phyloP scores from a whole-genome alignment of 106 monocot genomes.

The Dendrobium catenatum region DNA sequence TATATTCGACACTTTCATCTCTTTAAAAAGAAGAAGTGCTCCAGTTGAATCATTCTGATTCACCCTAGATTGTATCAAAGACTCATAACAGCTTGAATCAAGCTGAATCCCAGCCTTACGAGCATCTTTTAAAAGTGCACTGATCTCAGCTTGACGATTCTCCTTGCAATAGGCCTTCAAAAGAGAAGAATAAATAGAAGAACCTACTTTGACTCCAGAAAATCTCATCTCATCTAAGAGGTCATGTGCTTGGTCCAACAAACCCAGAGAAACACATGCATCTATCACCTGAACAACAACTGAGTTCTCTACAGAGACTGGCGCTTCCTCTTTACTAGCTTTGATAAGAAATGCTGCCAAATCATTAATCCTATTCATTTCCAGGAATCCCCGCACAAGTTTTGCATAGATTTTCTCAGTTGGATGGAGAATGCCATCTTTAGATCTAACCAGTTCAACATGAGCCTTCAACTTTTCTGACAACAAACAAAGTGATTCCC shows the following conservation, averaged over 20 bases:
- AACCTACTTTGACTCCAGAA: slow-evolving; percentile 59
- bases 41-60: slow-evolving; percentile 38
- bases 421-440: slow-evolving; percentile 86
- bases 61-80: slow-evolving; percentile 46
- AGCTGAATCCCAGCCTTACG: slow-evolving; percentile 76
- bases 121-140: slow-evolving; percentile 63
- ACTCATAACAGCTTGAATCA: slow-evolving; percentile 71
- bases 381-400: slow-evolving; percentile 66
- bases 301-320: slow-evolving; percentile 63
- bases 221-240: slow-evolving; percentile 92
- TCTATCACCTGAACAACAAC: slow-evolving; percentile 71
- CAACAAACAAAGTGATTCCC: slow-evolving; percentile 38
- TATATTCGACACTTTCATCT: slow-evolving; percentile 63
- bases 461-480: slow-evolving; percentile 48
- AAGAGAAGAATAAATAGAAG: slow-evolving; percentile 66
- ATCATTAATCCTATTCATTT: slow-evolving; percentile 56
- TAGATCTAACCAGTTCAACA: slow-evolving; percentile 55
- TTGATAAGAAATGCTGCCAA: slow-evolving; percentile 65
- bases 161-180: slow-evolving; percentile 78
- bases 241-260: slow-evolving; percentile 88
- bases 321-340: slow-evolving; percentile 64
- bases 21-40: slow-evolving; percentile 59
- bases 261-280: slow-evolving; percentile 61
- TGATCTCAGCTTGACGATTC: slow-evolving; percentile 48
- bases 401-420: slow-evolving; percentile 88